These are phyloP conservation scores for Nicotiana obtusifolia DNA, from an alignment of 257 asterid genomes.

Conservation along the genomic window DNA sequence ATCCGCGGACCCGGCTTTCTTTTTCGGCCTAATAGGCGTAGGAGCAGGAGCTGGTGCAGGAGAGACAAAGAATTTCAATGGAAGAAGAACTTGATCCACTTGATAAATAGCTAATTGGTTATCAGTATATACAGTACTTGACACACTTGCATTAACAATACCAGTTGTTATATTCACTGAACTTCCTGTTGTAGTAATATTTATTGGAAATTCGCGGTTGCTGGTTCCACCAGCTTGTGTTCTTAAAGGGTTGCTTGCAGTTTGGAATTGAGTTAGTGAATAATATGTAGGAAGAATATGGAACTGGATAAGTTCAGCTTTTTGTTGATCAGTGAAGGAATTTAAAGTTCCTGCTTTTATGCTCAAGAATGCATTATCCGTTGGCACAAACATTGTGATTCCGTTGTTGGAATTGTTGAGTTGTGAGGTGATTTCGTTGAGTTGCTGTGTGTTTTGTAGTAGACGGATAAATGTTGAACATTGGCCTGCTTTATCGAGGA, in stretches of 20 bases:
- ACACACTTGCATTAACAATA: constrained; percentile 37
- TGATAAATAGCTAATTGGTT: constrained; percentile 44
- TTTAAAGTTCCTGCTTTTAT: constrained; percentile 42
- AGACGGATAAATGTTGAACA: constrained; percentile 47
- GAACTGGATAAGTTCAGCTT: constrained; percentile 38
- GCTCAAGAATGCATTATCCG: constrained; percentile 36
- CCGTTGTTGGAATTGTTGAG: constrained; percentile 46
- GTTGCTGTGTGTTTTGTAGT: constrained; percentile 42
- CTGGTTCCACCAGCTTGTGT: constrained; percentile 49
- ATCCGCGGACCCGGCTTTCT: constrained; percentile 11
- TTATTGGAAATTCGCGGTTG: constrained; percentile 28
- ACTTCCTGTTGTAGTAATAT: constrained; percentile 38
- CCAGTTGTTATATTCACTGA: constrained; percentile 46
- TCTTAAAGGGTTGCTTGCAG: constrained; percentile 41
- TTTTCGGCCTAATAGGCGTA: constrained; percentile 32
- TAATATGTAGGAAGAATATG: constrained; percentile 35
- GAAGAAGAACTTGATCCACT: constrained; percentile 47
- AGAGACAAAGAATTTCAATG: constrained; percentile 33
- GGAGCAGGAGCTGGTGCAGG: constrained; percentile 50
- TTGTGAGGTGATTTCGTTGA: constrained; percentile 40
- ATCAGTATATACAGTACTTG: constrained; percentile 34
- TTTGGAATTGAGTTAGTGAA: constrained; percentile 40
- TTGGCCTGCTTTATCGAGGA: constrained; percentile 49
- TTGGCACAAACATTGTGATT: constrained; percentile 40
- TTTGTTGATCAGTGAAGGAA: constrained; percentile 34